Base-by-base conservation (phyloP, 768 basidiomycete species). In the Glaciozyma antarctica region DNA sequence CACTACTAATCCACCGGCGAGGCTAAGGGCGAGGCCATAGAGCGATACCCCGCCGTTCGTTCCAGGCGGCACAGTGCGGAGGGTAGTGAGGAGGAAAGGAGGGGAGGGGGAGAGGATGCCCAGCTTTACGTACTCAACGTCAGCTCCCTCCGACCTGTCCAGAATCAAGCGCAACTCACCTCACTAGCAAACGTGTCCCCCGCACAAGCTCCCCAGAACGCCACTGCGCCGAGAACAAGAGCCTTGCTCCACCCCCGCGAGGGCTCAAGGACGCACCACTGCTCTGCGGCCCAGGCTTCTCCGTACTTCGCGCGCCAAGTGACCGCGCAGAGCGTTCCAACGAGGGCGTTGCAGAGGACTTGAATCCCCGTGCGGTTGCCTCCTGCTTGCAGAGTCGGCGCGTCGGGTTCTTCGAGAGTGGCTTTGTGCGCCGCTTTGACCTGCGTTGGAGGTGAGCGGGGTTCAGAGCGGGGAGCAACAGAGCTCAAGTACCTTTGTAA, bases 31-130 rank as follows among this genome's bases (percentile, higher is more conserved):
- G 3, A 88, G 88, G 21, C 93, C 93, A 51, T 83, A 81, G 3
- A 82, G 62, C 8, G 89, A 88, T 64, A 95, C 82, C 0, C 82
- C 93, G 5, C 93, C 93, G 72, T 97, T 95, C 15, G 93, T 95
- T 4, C 93, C 93, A 2, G 86, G 85, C 2, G 91, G 91, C 0
- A 91, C 88, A 1, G 77, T 70, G 69, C 81, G 81, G 60, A 86
- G 76, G 6, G 88, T 91, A 7, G 90, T 93, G 71, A 95, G 82
- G 43, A 94, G 82, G 55, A 85, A 30, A 74, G 43, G 93, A 5
- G 80, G 81, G 19, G 82, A 79, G 45, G 74, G 75, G 30, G 90
- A 87, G 51, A 95, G 80, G 68, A 95, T 91, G 43, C 93, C 93
- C 28, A 95, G 81, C 77, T 71, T 58, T 9, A 17, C 22, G 61